phyloP scores from a whole-genome alignment of 169 alveolate species.

The Perkinsus olseni region DNA sequence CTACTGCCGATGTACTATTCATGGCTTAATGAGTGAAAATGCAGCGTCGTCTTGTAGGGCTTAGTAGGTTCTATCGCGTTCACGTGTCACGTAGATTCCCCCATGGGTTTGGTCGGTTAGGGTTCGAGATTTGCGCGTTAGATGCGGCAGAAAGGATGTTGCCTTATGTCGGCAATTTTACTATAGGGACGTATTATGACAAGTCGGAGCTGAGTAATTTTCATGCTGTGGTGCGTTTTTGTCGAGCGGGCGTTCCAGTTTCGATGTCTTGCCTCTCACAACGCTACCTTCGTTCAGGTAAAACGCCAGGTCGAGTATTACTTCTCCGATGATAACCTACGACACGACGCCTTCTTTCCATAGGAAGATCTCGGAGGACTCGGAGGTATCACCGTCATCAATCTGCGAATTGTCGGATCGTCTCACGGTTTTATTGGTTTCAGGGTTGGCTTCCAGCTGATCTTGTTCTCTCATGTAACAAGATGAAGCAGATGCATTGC shows the following conservation, averaged over 20 bases:
- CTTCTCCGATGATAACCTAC: slow-evolving; percentile 36
- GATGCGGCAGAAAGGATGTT: too few species aligned
- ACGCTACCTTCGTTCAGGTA: not conserved
- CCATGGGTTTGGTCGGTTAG: too few species aligned
- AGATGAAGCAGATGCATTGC: slow-evolving; percentile 1
- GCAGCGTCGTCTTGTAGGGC: too few species aligned
- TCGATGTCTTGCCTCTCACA: not conserved
- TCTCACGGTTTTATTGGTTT: not conserved
- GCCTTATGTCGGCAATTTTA: too few species aligned
- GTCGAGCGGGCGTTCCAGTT: too few species aligned
- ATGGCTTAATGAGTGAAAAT: too few species aligned
- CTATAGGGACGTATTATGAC: too few species aligned
- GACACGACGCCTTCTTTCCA: slow-evolving; percentile 34
- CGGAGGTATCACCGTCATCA: slow-evolving; percentile 12
- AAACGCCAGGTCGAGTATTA: slow-evolving; percentile 34
- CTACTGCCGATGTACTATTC: not conserved
- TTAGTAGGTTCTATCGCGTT: too few species aligned
- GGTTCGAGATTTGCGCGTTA: too few species aligned
- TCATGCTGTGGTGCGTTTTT: too few species aligned
- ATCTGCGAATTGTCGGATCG: not conserved
- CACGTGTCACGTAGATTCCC: too few species aligned
- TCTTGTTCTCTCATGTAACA: not conserved
- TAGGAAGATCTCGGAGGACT: slow-evolving; percentile 21
- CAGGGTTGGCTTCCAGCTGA: not conserved
- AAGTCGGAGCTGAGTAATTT: too few species aligned